Evolutionary conservation across 306 rosid genomes (phyloP), one percentile per base, ranked within the genome.

Genomic region (Fragaria ananassa): DNA sequence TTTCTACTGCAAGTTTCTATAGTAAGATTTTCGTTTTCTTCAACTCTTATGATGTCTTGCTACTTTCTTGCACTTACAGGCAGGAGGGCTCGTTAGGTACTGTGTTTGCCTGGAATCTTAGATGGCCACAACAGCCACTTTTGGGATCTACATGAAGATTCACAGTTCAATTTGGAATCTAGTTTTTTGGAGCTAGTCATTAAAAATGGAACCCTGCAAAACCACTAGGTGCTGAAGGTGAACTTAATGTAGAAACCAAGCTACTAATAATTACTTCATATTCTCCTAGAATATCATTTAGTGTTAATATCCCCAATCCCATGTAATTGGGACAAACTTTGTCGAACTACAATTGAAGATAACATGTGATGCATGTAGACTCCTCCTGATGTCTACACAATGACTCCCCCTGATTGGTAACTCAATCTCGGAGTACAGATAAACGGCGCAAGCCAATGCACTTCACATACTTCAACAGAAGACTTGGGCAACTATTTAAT

Each of bases 81-180:
- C 96, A 41, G 97, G 95, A 71, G 96, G 96, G 96, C 56, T 92
- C 98, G 80, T 86, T 84, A 72, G 98, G 98, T 25, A 89, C 95
- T 72, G 91, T 89, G 72, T 94, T 94, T 84, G 95, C 96, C 18
- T 94, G 98, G 98, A 97, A 94, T 90, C 92, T 94, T 67, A 90
- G 97, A 86, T 86, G 87, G 90, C 97, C 84, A 61, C 87, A 92
- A 76, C 91, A 91, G 77, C 96, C 98, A 0, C 86, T 92, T 75
- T 82, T 92, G 50, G 15, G 46, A 35, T 10, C 44, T 25, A 80
- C 70, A 29, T 60, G 45, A 72, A 47, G 51, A 72, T 78, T 79
- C 47, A 44, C 62, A 60, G 54, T 70, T 77, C 35, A 21, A 47
- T 72, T 41, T 66, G 57, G 65, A 77, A 58, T 60, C 14, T 18